These are phyloP conservation scores for Erythrophleum ivorense DNA, from an alignment of 331 rosid species.

Conservation along the genomic window DNA sequence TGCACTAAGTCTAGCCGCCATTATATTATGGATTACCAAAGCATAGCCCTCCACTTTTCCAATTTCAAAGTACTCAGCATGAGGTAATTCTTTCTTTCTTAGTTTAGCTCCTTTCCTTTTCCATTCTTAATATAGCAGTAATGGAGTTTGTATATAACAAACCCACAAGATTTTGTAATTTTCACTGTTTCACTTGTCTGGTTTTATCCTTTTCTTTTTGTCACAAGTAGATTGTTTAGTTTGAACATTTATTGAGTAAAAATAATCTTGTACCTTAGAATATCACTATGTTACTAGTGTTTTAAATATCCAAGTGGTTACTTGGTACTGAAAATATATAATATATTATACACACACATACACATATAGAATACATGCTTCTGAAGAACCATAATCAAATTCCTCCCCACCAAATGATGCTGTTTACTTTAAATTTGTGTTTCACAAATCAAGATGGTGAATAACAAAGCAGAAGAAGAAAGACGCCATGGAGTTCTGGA, in stretches of 20 bases:
- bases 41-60: neutral
- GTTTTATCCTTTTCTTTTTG: neutral
- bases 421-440: neutral
- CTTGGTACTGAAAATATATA: too few relatives aligned
- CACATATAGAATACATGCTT: neutral
- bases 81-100: neutral
- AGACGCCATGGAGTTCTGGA: constrained; percentile 37
- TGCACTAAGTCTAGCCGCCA: too few relatives aligned
- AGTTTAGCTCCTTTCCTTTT: neutral
- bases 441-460: neutral
- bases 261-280: neutral
- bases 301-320: neutral
- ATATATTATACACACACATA: neutral
- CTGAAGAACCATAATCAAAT: neutral
- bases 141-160: neutral
- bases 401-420: neutral
- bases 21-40: neutral
- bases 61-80: neutral
- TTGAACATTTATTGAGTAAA: neutral
- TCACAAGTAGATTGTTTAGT: too few relatives aligned
- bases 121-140: neutral
- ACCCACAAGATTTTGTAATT: neutral
- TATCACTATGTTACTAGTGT: neutral
- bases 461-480: neutral
- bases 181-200: neutral